Percentiles rank a stretch among this genome's conserved stretches.
Conservation (phyloP, 2,329 filamentous ascomycete species). For the Aspergillus sp. region DNA sequence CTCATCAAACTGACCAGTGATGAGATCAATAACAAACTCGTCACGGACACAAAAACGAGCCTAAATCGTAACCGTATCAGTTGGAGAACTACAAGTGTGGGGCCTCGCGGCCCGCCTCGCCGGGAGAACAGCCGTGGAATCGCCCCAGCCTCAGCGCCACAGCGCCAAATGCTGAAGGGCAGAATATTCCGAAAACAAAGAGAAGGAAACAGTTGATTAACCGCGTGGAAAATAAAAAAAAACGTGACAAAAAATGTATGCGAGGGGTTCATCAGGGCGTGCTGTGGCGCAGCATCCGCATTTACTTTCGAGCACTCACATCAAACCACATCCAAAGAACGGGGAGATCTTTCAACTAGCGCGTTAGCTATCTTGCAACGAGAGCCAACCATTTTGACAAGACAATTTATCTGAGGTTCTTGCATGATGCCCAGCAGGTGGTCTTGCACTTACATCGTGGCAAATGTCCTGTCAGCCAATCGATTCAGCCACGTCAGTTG, state of each 20-base stretch:
- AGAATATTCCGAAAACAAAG: background rate
- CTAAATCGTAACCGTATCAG: conserved; percentile 27
- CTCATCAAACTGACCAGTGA: conserved; percentile 59
- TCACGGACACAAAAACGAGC: conserved; percentile 61
- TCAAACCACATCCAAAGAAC: conserved; percentile 41
- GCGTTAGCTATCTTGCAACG: conserved; percentile 35
- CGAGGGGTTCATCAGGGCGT: conserved; percentile 17
- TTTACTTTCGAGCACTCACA: conserved; percentile 30
- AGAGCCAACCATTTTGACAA: conserved; percentile 40
- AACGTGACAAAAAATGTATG: conserved; percentile 40
- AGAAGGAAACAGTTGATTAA: background rate
- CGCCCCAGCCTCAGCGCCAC: background rate
- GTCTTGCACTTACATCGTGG: conserved; percentile 35
- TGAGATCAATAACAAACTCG: conserved; percentile 61
- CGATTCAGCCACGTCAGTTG: conserved; percentile 40
- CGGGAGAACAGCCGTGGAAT: background rate
- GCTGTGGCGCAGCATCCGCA: conserved; percentile 25
- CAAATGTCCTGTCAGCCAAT: conserved; percentile 42
- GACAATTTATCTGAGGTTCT: conserved; percentile 25
- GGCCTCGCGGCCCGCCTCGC: conserved; percentile 15
- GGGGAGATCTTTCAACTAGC: conserved; percentile 42
- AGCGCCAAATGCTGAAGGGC: background rate
- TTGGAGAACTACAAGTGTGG: conserved; percentile 10
- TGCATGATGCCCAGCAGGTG: conserved; percentile 32
- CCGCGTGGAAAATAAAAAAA: conserved; percentile 10